phyloP scores from a whole-genome alignment of 2,329 filamentous ascomycete species.

The Trichoderma polysporum region DNA sequence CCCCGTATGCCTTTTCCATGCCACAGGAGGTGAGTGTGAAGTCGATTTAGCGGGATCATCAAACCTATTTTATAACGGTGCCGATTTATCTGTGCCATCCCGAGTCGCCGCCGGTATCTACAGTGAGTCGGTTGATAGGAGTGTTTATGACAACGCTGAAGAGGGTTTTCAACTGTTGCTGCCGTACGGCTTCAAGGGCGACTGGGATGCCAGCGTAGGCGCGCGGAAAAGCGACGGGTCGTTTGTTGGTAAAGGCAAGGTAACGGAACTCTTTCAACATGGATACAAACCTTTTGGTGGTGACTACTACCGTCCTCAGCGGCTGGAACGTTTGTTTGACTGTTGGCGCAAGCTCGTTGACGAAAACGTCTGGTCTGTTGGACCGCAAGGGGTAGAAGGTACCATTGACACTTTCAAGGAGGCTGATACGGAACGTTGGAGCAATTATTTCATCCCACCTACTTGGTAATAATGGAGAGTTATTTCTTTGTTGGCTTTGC shows the following conservation, averaged over 20 bases:
- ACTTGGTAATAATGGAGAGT: constrained; percentile 21
- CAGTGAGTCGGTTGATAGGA: background rate
- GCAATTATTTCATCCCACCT: constrained; percentile 21
- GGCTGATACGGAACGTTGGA: constrained; percentile 13
- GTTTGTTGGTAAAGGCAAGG: constrained; percentile 3
- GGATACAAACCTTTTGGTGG: constrained; percentile 36
- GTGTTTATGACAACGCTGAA: background rate
- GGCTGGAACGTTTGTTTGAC: constrained; percentile 21
- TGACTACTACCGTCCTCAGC: constrained; percentile 28
- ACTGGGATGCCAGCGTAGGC: background rate
- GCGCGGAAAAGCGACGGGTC: constrained; percentile 10
- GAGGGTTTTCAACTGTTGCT: constrained; percentile 6
- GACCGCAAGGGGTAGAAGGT: constrained; percentile 21
- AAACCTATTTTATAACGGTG: background rate
- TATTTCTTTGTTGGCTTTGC: background rate
- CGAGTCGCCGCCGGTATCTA: background rate
- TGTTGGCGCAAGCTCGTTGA: constrained; percentile 18
- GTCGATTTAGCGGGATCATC: background rate
- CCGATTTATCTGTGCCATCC: background rate
- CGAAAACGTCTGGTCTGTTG: constrained; percentile 19
- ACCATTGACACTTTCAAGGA: constrained; percentile 18
- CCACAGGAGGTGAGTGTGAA: background rate
- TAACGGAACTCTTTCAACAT: constrained; percentile 35
- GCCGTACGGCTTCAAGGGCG: background rate
- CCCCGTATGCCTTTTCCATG: background rate